Evolutionary conservation across 768 basidiomycete species (phyloP).

Genomic region (Termitomyces sp.): DNA sequence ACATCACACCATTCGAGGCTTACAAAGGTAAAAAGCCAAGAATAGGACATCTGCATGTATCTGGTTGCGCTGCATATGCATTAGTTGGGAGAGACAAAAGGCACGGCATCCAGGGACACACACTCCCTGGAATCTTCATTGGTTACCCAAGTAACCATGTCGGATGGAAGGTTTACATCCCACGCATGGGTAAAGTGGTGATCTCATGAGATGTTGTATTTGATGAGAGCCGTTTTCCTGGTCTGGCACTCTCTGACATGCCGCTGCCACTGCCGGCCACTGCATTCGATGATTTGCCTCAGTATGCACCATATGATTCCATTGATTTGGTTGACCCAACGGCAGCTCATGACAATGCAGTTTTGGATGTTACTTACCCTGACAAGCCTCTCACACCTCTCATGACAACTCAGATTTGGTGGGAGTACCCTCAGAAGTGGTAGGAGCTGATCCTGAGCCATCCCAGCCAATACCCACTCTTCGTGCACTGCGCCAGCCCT

Average conservation of each 20-base stretch:
- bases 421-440: neutral
- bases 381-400: neutral
- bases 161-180: slow-evolving; percentile 24
- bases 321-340: fast-evolving
- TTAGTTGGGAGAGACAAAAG: slow-evolving; percentile 24
- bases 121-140: slow-evolving; percentile 22
- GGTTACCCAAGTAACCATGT: slow-evolving; percentile 20
- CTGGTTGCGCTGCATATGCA: slow-evolving; percentile 29
- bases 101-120: slow-evolving; percentile 15
- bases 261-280: neutral
- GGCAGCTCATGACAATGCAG: too few species aligned
- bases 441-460: neutral
- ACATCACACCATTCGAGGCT: neutral
- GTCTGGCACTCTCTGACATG: neutral
- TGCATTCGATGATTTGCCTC: neutral
- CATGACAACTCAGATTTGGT: neutral
- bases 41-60: slow-evolving; percentile 7
- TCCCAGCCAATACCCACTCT: neutral
- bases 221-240: neutral
- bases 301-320: neutral
- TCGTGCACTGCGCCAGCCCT: neutral
- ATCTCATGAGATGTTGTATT: neutral
- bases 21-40: neutral
- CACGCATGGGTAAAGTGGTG: slow-evolving; percentile 6
- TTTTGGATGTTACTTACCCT: too few species aligned